Percentiles rank a stretch among this genome's conserved stretches.
These are phyloP conservation scores for Sporisorium exsertum DNA, from an alignment of 1,284 basidiomycete species.

Conservation along the genomic window DNA sequence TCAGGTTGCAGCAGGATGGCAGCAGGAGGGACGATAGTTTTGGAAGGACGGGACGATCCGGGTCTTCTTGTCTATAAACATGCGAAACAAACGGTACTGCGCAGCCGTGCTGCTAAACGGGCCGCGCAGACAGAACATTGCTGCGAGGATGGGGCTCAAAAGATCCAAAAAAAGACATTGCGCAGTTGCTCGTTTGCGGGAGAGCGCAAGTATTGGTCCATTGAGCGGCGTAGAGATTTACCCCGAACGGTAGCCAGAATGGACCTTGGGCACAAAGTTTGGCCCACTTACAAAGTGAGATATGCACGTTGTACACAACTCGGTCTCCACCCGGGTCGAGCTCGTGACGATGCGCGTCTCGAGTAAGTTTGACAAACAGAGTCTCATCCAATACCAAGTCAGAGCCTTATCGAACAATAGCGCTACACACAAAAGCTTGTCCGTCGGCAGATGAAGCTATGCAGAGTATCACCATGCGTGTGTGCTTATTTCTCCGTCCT, in stretches of 20 bases:
- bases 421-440: not conserved
- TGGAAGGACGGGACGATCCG: not conserved
- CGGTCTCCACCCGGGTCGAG: too few species aligned
- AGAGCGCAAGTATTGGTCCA: not conserved
- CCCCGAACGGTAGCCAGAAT: too few species aligned
- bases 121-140: too few species aligned
- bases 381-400: too few species aligned
- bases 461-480: slow-evolving; percentile 1
- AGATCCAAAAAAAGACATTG: not conserved
- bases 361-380: too few species aligned
- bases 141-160: not conserved
- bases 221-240: not conserved
- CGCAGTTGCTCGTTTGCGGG: not conserved
- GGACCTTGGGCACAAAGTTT: not conserved
- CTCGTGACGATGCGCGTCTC: too few species aligned
- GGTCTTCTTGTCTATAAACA: not conserved
- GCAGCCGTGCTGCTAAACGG: too few species aligned
- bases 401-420: not conserved
- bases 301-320: too few species aligned
- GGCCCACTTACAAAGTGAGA: too few species aligned
- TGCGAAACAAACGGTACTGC: too few species aligned
- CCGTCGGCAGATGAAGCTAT: not conserved
- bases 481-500: not conserved
- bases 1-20: not conserved
- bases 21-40: not conserved